Percentiles rank a stretch among this genome's conserved stretches.
phyloP scores from a whole-genome alignment of 2,329 filamentous ascomycete species.

The Orbilia ellipsospora region DNA sequence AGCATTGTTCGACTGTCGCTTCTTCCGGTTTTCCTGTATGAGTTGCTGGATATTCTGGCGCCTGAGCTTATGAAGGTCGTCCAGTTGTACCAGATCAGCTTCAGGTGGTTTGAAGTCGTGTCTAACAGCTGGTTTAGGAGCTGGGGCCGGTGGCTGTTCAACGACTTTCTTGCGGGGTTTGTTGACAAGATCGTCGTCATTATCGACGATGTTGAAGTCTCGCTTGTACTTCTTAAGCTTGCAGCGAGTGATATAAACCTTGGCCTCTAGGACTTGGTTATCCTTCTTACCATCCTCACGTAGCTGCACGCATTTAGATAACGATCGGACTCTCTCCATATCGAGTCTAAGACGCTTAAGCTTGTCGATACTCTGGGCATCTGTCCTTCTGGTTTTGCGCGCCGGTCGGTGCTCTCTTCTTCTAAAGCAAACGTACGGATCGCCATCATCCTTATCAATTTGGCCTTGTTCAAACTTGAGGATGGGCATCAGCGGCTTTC shows the following conservation, averaged over 20 bases:
- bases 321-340: constrained; percentile 84
- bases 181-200: constrained; percentile 94
- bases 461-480: constrained; percentile 95
- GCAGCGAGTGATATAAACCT: constrained; percentile 83
- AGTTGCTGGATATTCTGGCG: constrained; percentile 41
- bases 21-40: constrained; percentile 29
- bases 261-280: constrained; percentile 77
- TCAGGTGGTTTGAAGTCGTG: constrained; percentile 61
- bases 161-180: constrained; percentile 82
- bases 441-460: constrained; percentile 86
- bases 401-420: constrained; percentile 92
- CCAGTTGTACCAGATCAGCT: constrained; percentile 49
- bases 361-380: constrained; percentile 94
- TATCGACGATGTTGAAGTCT: constrained; percentile 86
- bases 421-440: constrained; percentile 98
- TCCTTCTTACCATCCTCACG: constrained; percentile 84
- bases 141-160: constrained; percentile 69
- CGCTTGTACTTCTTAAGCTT: constrained; percentile 89
- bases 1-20: constrained; percentile 43
- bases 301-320: constrained; percentile 80
- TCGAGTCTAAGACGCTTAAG: constrained; percentile 90
- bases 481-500: constrained; percentile 77
- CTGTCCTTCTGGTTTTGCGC: constrained; percentile 91
- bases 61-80: constrained; percentile 48
- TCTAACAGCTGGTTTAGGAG: constrained; percentile 69